Evolutionary conservation across 176 grass and related monocot species (phyloP).

Genomic region (Aegilops umbellulata): DNA sequence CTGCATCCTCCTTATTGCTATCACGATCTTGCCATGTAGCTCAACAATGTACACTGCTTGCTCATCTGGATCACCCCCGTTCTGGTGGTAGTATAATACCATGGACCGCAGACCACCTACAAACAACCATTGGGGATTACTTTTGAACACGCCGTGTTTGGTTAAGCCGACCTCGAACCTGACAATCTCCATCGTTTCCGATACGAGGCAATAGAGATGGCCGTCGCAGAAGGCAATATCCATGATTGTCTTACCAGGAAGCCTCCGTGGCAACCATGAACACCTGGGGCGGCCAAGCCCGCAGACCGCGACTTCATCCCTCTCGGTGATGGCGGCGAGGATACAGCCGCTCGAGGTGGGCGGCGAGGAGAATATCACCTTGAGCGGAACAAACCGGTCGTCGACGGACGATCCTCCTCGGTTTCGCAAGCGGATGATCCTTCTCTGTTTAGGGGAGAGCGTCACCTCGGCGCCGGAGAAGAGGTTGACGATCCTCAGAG

Average conservation of each 20-base stretch:
- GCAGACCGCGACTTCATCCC: not conserved
- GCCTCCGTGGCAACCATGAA: not conserved
- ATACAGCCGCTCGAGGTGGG: not conserved
- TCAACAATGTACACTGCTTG: not conserved
- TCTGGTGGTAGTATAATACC: no score
- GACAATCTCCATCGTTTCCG: not conserved
- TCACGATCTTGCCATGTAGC: not conserved
- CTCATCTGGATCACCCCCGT: not conserved
- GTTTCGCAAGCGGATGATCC: not conserved
- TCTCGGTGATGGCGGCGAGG: not conserved
- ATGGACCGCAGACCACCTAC: no score
- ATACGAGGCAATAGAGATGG: not conserved
- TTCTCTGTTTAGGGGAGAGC: not conserved
- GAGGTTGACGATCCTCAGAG: not conserved
- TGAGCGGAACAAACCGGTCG: no score
- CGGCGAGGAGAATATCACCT: not conserved
- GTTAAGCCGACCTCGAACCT: not conserved
- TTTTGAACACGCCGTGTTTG: not conserved
- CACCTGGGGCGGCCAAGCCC: not conserved
- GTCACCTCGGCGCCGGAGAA: not conserved
- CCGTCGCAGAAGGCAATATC: not conserved
- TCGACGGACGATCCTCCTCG: not conserved
- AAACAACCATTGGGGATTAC: not conserved
- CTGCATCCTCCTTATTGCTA: accelerated
- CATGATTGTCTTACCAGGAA: not conserved